Evolutionary conservation across 139 green algal genomes (phyloP), one percentile per base, ranked within the genome.

Genomic region (Klebsormidium nitens): DNA sequence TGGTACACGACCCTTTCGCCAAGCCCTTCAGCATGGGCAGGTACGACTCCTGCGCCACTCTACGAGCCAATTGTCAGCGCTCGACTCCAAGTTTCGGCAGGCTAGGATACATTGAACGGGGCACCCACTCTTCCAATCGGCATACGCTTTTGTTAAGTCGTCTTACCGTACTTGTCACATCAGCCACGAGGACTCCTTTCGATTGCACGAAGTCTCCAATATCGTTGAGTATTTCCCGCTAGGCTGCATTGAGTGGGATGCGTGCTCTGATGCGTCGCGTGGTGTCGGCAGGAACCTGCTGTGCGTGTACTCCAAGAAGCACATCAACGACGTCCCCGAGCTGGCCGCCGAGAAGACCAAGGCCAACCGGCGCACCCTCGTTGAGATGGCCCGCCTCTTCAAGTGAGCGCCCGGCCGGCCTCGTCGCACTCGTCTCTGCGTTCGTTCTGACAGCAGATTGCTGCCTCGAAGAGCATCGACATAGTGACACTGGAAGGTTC

Each of bases 271-370:
- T n/a, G n/a, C n/a, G n/a, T n/a, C n/a, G n/a, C n/a, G n/a, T n/a
- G n/a, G n/a, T 70, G 29, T 31, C 3, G 5, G 64, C 58, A 88
- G 95, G 74, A 98, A 99, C 85, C 86, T 99, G 19, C 96, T 97
- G 66, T 99, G 95, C 78, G 91, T 99, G 49, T 86, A 98, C 83
- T 95, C 87, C 57, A 98, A 97, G 85, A 96, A 96, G 81, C 91
- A 95, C 82, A 86, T 99, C 66, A 85, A 95, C 73, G 91, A 98
- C 68, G 74, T 86, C 11, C 94, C 94, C 1, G 88, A 91, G 75
- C 79, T 91, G 5, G 92, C 91, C 64, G 70, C 83, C 1, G 72
- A 82, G 31, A 97, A 98, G 82, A 84, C 85, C 80, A 86, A 88
- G 26, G 92, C 83, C 62, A 98, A 98, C 83, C 76, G 89, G 39